A percentile compares a stretch with the other conserved stretches of the same genome.
These are phyloP conservation scores for Pachyrhizus erosus DNA, from an alignment of 306 rosid genomes.

Conservation along the genomic window DNA sequence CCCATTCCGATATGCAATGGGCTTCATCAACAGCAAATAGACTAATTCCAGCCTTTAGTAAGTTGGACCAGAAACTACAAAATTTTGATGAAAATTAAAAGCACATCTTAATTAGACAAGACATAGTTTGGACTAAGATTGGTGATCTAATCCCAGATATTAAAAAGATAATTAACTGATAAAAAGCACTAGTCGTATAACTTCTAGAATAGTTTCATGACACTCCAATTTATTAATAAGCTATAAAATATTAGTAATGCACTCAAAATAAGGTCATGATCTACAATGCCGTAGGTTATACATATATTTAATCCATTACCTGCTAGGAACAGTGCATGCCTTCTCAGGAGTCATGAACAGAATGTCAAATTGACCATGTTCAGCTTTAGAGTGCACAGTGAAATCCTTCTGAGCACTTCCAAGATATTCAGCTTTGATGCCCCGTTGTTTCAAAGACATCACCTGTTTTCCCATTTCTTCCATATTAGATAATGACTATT, in stretches of 20 bases:
- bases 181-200: neutral
- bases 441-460: constrained; percentile 87
- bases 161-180: neutral
- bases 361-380: constrained; percentile 77
- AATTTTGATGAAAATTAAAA: constrained; percentile 27
- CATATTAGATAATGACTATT: constrained; percentile 27
- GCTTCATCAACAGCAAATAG: constrained; percentile 95
- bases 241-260: neutral
- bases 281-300: neutral
- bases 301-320: constrained; percentile 53
- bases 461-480: constrained; percentile 60
- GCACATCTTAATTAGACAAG: constrained; percentile 32
- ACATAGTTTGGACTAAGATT: neutral
- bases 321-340: constrained; percentile 74
- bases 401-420: constrained; percentile 82
- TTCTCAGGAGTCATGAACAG: constrained; percentile 93
- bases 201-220: neutral
- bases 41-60: constrained; percentile 77
- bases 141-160: neutral
- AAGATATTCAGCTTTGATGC: constrained; percentile 83
- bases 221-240: neutral
- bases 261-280: constrained; percentile 32
- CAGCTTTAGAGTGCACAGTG: constrained; percentile 75
- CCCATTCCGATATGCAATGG: constrained; percentile 97
- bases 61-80: constrained; percentile 91